A percentile compares a stretch with the other conserved stretches of the same genome.
Conservation (phyloP, 2,329 filamentous ascomycete genomes). For the Sclerotinia borealis region DNA sequence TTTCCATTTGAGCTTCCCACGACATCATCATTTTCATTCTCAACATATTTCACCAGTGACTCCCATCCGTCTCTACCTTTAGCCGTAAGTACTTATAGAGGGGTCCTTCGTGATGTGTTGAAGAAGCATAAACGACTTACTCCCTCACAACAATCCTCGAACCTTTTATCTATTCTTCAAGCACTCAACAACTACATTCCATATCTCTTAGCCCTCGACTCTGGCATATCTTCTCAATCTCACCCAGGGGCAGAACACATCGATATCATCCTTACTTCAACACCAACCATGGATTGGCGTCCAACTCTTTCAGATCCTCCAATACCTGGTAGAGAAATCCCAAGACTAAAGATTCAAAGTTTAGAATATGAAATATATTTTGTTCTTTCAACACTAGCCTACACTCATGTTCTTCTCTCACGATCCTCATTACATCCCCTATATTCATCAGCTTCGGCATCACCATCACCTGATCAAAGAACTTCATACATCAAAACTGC, state of each 20-base stretch:
- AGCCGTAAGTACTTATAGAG: conserved; percentile 74
- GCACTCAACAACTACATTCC: conserved; percentile 74
- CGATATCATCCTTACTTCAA: conserved; percentile 55
- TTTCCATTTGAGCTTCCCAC: conserved; percentile 86
- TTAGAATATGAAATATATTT: conserved; percentile 83
- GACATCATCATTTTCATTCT: conserved; percentile 80
- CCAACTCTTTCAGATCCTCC: conserved; percentile 65
- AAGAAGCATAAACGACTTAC: conserved; percentile 89
- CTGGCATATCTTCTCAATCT: conserved; percentile 55
- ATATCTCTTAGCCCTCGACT: conserved; percentile 72
- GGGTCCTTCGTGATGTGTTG: conserved; percentile 73
- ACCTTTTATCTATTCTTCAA: conserved; percentile 64
- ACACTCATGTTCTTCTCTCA: conserved; percentile 66
- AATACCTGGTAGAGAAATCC: conserved; percentile 56
- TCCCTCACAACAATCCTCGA: conserved; percentile 59
- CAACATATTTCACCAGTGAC: conserved; percentile 66
- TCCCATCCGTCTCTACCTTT: conserved; percentile 87
- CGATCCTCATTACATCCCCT: conserved; percentile 67
- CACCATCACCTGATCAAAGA: conserved; percentile 59
- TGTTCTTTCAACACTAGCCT: conserved; percentile 68
- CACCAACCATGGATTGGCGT: conserved; percentile 73
- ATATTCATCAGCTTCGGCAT: conserved; percentile 58
- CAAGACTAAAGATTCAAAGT: conserved; percentile 63
- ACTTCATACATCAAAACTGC: conserved; percentile 64
- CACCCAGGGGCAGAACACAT: conserved; percentile 53